phyloP scores from a whole-genome alignment of 495 filamentous ascomycete genomes.

The Penicillium daleae region DNA sequence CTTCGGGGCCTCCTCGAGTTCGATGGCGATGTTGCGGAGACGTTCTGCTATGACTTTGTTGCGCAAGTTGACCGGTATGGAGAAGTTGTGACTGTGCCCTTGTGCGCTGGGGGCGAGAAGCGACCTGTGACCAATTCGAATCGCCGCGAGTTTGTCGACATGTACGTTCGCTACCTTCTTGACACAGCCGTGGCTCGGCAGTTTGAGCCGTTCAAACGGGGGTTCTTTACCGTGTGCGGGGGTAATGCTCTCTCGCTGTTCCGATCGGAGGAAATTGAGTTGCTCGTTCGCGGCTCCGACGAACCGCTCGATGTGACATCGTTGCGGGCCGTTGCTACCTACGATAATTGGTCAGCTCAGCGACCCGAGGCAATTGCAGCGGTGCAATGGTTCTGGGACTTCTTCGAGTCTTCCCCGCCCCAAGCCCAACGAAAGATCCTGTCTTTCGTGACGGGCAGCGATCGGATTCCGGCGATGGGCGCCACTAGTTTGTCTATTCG shows the following conservation, averaged over 20 bases:
- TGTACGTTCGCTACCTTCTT: slow-evolving; percentile 81
- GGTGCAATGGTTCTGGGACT: slow-evolving; percentile 87
- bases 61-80: slow-evolving; percentile 80
- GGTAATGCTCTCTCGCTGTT: slow-evolving; percentile 90
- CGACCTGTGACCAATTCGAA: slow-evolving; percentile 84
- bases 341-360: slow-evolving; percentile 72
- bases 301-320: slow-evolving; percentile 78
- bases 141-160: slow-evolving; percentile 83
- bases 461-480: slow-evolving; percentile 90
- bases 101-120: slow-evolving; percentile 75
- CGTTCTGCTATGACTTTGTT: slow-evolving; percentile 85
- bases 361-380: slow-evolving; percentile 62
- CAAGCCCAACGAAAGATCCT: slow-evolving; percentile 76
- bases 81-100: slow-evolving; percentile 61
- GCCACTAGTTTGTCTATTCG: slow-evolving; percentile 79
- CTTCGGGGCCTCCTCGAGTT: slow-evolving; percentile 78
- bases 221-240: slow-evolving; percentile 91
- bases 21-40: slow-evolving; percentile 81
- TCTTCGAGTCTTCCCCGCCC: slow-evolving; percentile 68
- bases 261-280: slow-evolving; percentile 92
- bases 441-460: slow-evolving; percentile 91
- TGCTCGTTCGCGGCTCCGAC: slow-evolving; percentile 87
- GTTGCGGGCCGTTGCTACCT: slow-evolving; percentile 76
- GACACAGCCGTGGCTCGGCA: slow-evolving; percentile 80
- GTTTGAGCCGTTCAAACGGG: slow-evolving; percentile 94